These are phyloP conservation scores for Mediolabrus comicus DNA, from an alignment of 108 stramenopile genomes.

Conservation along the genomic window DNA sequence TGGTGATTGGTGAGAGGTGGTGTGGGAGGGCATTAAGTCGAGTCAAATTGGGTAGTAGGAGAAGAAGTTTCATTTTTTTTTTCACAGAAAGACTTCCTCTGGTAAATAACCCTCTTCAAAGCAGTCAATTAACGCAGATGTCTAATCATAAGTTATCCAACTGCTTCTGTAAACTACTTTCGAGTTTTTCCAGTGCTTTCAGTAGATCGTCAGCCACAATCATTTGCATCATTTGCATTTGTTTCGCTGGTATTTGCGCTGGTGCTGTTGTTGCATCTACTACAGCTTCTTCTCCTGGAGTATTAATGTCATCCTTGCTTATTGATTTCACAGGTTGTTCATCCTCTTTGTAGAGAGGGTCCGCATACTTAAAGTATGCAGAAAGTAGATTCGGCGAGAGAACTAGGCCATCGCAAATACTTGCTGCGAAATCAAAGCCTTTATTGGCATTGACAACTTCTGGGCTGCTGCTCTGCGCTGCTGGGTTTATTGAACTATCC, in stretches of 20 bases:
- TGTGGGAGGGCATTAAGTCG: too few relatives aligned
- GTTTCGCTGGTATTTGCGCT: background rate
- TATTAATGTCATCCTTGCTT: background rate
- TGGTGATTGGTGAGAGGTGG: too few relatives aligned
- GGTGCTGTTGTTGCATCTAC: background rate
- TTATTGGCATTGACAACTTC: constrained; percentile 53
- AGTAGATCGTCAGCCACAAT: background rate
- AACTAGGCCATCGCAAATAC: constrained; percentile 65
- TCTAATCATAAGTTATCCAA: background rate
- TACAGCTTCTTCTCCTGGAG: background rate
- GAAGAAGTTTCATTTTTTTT: too few relatives aligned
- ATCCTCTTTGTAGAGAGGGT: constrained; percentile 63
- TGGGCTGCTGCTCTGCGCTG: constrained; percentile 50
- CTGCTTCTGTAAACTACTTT: background rate
- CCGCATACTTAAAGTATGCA: constrained; percentile 65
- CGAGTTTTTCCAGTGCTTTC: background rate
- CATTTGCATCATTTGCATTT: background rate
- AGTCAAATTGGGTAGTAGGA: too few relatives aligned
- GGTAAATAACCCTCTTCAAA: background rate
- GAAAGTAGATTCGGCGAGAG: constrained; percentile 59
- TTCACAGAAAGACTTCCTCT: too few relatives aligned
- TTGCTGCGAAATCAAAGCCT: constrained; percentile 63
- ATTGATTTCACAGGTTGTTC: background rate
- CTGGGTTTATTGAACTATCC: constrained; percentile 51
- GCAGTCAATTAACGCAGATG: background rate